A percentile compares a stretch with the other conserved stretches of the same genome.
These are phyloP conservation scores for Echria macrotheca DNA, from an alignment of 495 filamentous ascomycete genomes.

Conservation along the genomic window DNA sequence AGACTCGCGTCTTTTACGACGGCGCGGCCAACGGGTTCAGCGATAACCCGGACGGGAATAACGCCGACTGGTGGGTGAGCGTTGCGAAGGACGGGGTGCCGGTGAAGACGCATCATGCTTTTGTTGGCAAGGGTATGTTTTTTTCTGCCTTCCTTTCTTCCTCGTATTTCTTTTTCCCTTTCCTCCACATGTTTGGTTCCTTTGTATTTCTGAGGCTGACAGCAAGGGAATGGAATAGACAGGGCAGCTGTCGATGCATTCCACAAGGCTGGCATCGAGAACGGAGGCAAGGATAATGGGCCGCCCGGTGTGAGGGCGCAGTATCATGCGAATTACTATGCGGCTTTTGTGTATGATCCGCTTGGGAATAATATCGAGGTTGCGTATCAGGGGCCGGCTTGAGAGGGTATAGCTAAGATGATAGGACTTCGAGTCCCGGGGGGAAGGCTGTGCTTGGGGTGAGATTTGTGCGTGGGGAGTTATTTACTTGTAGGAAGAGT, in stretches of 20 bases:
- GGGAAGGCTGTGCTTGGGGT: too few species aligned
- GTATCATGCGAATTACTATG: slow-evolving; percentile 44
- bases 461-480: too few species aligned
- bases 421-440: too few species aligned
- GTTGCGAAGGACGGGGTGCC: neutral
- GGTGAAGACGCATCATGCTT: slow-evolving; percentile 12
- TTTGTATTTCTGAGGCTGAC: neutral
- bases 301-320: slow-evolving; percentile 36
- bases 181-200: neutral
- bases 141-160: neutral
- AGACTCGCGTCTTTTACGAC: neutral
- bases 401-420: too few species aligned
- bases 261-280: slow-evolving; percentile 14
- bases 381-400: slow-evolving; percentile 9
- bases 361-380: slow-evolving; percentile 49
- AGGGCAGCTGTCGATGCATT: slow-evolving; percentile 20
- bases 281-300: slow-evolving; percentile 36
- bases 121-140: slow-evolving; percentile 16
- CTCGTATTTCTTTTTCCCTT: neutral
- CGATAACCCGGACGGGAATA: neutral
- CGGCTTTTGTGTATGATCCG: slow-evolving; percentile 47
- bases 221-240: slow-evolving; percentile 3
- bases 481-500: too few species aligned
- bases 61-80: slow-evolving; percentile 19
- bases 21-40: slow-evolving; percentile 18